Evolutionary conservation across 2,329 filamentous ascomycete genomes (phyloP).

Genomic region (Verticillium tricorpus): DNA sequence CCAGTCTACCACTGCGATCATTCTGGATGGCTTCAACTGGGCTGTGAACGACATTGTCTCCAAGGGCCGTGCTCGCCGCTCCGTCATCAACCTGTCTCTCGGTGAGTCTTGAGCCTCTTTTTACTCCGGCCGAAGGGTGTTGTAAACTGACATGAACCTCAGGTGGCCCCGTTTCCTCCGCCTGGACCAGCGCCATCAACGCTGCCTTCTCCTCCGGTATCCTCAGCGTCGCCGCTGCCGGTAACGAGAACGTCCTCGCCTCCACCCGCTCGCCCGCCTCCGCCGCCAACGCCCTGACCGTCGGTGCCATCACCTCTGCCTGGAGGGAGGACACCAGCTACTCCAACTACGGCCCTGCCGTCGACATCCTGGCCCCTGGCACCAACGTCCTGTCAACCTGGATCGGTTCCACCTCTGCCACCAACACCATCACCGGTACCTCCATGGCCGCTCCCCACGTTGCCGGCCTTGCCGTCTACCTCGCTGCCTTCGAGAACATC

Average conservation of each 20-base stretch:
- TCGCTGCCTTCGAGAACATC: slow-evolving; percentile 27
- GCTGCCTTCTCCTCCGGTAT: slow-evolving; percentile 40
- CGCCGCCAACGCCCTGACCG: slow-evolving; percentile 43
- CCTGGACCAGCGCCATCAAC: slow-evolving; percentile 47
- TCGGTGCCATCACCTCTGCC: slow-evolving; percentile 39
- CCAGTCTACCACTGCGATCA: slow-evolving; percentile 22
- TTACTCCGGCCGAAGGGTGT: too few relatives aligned
- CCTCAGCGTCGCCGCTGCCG: slow-evolving; percentile 49
- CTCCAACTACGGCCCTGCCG: slow-evolving; percentile 42
- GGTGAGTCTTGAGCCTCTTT: not conserved
- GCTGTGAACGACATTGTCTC: slow-evolving; percentile 26
- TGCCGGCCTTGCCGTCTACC: slow-evolving; percentile 15
- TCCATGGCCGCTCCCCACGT: slow-evolving; percentile 19
- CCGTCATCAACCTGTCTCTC: slow-evolving; percentile 43
- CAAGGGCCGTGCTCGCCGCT: slow-evolving; percentile 19
- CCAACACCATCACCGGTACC: slow-evolving; percentile 46
- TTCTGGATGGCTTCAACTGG: slow-evolving; percentile 29
- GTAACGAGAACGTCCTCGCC: slow-evolving; percentile 38
- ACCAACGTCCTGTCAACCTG: slow-evolving; percentile 40
- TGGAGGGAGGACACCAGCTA: slow-evolving; percentile 34
- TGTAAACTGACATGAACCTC: not conserved
- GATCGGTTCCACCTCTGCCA: slow-evolving; percentile 48
- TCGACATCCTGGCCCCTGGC: slow-evolving; percentile 50
- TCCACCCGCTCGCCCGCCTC: slow-evolving; percentile 41
- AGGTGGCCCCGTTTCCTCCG: slow-evolving; percentile 36